Base-by-base conservation (phyloP, 2,329 filamentous ascomycete species). In the Colletotrichum aenigma region DNA sequence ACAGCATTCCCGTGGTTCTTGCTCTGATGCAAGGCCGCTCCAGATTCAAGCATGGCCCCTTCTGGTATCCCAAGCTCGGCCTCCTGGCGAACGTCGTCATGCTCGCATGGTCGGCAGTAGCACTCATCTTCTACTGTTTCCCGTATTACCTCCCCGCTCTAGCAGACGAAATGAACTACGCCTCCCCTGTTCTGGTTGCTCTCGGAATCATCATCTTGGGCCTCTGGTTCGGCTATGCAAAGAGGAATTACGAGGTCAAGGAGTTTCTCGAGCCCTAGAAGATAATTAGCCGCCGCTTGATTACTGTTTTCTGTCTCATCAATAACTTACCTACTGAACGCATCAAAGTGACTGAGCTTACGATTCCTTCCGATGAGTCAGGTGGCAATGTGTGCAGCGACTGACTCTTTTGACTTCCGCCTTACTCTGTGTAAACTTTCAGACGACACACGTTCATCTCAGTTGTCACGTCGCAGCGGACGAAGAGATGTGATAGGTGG, bases 81-180 rank as follows among this genome's bases (percentile, higher is more conserved):
- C 70, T 79, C 3, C 2, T 81, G 24, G 77, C 79, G 18, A 82
- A 82, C 55, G 16, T 81, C 1, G 67, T 79, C 16, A 79, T 81
- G 77, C 78, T 82, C 8, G 21, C 70, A 3, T 82, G 81, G 80
- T 70, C 78, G 1, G 56, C 74, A 8, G 67, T 81, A 10, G 79
- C 79, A 18, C 58, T 79, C 7, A 43, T 81, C 7, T 81, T 81
- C 34, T 82, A 82, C 48, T 81, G 79, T 56, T 82, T 82, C 26
- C 81, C 81, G 4, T 79, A 78, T 52, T 80, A 81, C 24, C 38
- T 77, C 2, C 77, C 78, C 6, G 79, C 77, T 2, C 38, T 78
- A 15, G 69, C 76, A 0, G 74, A 77, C 6, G 58, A 76, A 32
- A 82, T 82, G 81, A 81, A 81, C 65, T 81, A 81, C 21, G 78